Evolutionary conservation across 179 eudicot genomes (phyloP).

Genomic region (Sideroxylon spinosum): DNA sequence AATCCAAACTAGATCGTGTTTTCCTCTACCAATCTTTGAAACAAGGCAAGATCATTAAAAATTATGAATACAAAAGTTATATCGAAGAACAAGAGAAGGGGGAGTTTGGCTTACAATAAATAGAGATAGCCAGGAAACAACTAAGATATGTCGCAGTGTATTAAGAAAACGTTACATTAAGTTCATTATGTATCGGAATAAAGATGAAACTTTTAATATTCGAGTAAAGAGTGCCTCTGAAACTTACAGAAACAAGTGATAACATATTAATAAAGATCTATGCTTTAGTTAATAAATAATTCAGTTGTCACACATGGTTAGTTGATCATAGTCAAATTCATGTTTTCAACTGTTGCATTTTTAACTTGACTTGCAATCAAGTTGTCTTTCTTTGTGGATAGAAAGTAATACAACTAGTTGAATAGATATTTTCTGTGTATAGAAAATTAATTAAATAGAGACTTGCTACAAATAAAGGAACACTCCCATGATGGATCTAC

Average conservation of each 20-base stretch:
- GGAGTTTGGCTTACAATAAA: background rate
- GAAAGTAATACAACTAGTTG: background rate
- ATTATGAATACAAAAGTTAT: no score
- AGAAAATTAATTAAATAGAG: background rate
- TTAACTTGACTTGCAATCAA: background rate
- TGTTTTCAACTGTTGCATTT: background rate
- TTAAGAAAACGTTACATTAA: constrained; percentile 1
- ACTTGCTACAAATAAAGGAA: background rate
- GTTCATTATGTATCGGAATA: background rate
- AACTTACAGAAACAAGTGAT: background rate
- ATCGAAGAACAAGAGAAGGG: background rate
- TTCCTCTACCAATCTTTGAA: no score
- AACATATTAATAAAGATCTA: background rate
- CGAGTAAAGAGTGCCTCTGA: background rate
- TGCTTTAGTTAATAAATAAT: background rate
- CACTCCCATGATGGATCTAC: background rate
- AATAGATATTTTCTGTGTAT: no score
- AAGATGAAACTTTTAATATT: constrained; percentile 8
- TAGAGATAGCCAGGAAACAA: background rate
- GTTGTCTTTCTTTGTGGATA: background rate
- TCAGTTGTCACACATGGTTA: background rate
- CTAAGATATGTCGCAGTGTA: background rate
- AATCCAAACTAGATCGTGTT: no score
- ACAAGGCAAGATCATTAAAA: no score
- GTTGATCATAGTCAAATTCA: background rate